Evolutionary conservation across 2,329 filamentous ascomycete genomes (phyloP), one percentile per base, ranked within the genome.

Genomic region (Dichotomopilus funicola): DNA sequence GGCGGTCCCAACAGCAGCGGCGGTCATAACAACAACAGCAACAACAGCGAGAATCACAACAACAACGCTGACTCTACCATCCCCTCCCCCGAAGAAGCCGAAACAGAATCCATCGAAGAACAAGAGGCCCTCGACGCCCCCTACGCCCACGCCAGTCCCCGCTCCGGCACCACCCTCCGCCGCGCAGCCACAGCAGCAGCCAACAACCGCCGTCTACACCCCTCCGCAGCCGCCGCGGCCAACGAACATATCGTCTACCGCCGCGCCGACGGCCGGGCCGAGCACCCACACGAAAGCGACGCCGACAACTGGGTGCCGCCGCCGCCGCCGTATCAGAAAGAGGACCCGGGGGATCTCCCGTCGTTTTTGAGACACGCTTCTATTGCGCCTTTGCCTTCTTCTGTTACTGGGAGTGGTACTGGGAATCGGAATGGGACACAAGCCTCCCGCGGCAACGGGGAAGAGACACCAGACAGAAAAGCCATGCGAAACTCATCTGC

Each of bases 261-360:
- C 45, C 80, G 86, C 46, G 85, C 86, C 11, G 85, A 89, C 69
- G 84, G 85, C 6, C 78, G 85, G 43, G 76, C 81, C 43, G 86
- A 91, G 64, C 79, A 90, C 62, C 89, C 89, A 4, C 88, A 94
- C 68, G 89, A 94, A 70, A 92, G 88, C 60, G 89, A 94, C 67
- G 88, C 89, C 4, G 89, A 94, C 64, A 89, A 91, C 63, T 95
- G 89, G 89, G 87, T 91, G 4, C 88, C 89, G 5, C 89, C 89
- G 5, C 89, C 89, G 7, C 89, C 89, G 3, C 88, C 88, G 1
- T 95, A 95, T 64, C 82, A 84, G 42, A 80, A 82, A 53, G 83
- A 87, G 0, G 80, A 82, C 48, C 80, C 80, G 0, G 75, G 74
- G 8, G 79, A 82, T 62, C 60, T 81, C 54, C 80, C 81, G 1